These are phyloP conservation scores for Xylaria sp. DNA, from an alignment of 495 filamentous ascomycete species.

Conservation along the genomic window DNA sequence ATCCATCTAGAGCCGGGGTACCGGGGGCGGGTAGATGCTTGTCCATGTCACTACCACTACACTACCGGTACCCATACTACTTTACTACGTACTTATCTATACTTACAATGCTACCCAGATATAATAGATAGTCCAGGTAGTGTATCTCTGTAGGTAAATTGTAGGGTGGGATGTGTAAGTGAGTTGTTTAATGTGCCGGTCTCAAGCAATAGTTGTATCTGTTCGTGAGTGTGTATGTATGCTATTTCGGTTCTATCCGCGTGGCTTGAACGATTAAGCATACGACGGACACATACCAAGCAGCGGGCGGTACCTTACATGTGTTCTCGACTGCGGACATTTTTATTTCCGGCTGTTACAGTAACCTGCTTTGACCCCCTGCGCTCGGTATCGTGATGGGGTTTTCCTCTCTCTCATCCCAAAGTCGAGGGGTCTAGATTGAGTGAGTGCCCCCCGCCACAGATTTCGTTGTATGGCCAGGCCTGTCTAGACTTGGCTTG, in stretches of 20 bases:
- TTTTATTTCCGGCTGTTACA: background rate
- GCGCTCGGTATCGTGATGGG: constrained; percentile 9
- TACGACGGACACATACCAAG: background rate
- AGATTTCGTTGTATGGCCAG: background rate
- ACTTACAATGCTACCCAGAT: background rate
- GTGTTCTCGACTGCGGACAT: background rate
- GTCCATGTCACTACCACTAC: background rate
- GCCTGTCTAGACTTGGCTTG: background rate
- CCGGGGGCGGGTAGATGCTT: constrained; percentile 18
- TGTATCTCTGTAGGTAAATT: background rate
- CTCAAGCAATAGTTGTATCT: background rate
- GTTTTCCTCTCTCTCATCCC: background rate
- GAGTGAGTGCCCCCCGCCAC: constrained; percentile 1
- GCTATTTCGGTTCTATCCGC: constrained; percentile 14
- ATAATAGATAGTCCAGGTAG: background rate
- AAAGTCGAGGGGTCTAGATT: constrained; percentile 18
- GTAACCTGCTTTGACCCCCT: background rate
- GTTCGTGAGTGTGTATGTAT: background rate
- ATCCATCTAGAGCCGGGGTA: constrained; percentile 2
- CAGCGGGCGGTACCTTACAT: constrained; percentile 12
- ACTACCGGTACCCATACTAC: background rate
- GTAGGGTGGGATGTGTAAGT: background rate
- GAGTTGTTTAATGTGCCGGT: background rate
- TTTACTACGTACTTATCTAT: too few relatives aligned
- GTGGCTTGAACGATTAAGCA: constrained; percentile 9